These are phyloP conservation scores for Pholiota microspora DNA, from an alignment of 768 basidiomycete species.

Conservation along the genomic window DNA sequence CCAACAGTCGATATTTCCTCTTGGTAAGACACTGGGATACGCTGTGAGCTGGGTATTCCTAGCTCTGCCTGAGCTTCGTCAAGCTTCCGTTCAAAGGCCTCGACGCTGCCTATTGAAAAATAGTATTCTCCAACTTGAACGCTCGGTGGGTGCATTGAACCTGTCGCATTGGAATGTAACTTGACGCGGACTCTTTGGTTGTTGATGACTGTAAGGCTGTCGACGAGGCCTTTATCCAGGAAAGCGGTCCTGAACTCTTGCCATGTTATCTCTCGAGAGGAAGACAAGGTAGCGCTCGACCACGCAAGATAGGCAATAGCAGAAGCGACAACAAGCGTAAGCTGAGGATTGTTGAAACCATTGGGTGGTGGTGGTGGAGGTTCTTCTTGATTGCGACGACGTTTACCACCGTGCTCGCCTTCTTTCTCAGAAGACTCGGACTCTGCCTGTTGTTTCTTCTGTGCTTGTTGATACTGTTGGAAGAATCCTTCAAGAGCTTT, in stretches of 20 bases:
- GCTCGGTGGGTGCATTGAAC: conserved; percentile 68
- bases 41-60: conserved; percentile 86
- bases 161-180: conserved; percentile 86
- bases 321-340: conserved; percentile 48
- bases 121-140: conserved; percentile 64
- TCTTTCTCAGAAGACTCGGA: conserved; percentile 28
- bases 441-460: conserved; percentile 28
- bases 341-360: conserved; percentile 57
- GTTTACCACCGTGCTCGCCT: conserved; percentile 30
- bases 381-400: conserved; percentile 24
- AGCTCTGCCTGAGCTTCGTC: conserved; percentile 93
- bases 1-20: conserved; percentile 88
- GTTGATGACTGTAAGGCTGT: conserved; percentile 91
- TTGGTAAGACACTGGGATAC: conserved; percentile 95
- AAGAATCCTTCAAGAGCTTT: conserved; percentile 80
- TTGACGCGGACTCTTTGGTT: conserved; percentile 88
- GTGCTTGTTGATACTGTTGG: conserved; percentile 56
- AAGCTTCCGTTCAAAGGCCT: conserved; percentile 92
- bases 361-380: conserved; percentile 56
- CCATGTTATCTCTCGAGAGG: conserved; percentile 95
- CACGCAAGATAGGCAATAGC: conserved; percentile 67
- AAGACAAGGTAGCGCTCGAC: conserved; percentile 49
- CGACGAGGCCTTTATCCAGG: conserved; percentile 94
- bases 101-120: conserved; percentile 97
- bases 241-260: conserved; percentile 98